Evolutionary conservation across 768 basidiomycete genomes (phyloP).

Genomic region (Auriculariales sp.): DNA sequence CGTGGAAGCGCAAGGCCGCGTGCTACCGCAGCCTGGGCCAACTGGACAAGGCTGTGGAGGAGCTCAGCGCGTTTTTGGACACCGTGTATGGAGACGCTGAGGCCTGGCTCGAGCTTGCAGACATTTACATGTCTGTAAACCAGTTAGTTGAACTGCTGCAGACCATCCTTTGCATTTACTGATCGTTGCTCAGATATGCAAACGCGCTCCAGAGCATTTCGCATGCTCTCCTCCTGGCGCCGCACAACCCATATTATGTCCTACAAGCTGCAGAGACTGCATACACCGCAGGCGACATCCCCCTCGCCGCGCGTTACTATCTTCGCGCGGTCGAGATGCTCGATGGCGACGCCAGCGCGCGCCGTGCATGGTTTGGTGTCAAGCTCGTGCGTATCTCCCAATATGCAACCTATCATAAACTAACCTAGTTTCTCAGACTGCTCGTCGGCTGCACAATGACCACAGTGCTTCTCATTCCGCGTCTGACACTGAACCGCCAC

Average conservation of each 20-base stretch:
- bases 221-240: conserved; percentile 67
- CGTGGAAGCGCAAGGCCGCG: conserved; percentile 78
- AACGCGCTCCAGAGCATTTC: conserved; percentile 60
- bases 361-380: conserved; percentile 65
- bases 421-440: conserved; percentile 8
- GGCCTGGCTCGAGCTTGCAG: conserved; percentile 77
- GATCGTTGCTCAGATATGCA: conserved; percentile 38
- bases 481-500: conserved; percentile 44
- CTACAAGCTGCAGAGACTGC: conserved; percentile 83
- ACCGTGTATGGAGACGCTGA: conserved; percentile 82
- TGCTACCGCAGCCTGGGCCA: conserved; percentile 50
- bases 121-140: conserved; percentile 59
- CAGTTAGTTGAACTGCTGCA: conserved; percentile 35
- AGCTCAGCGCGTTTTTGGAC: conserved; percentile 63
- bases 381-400: conserved; percentile 44
- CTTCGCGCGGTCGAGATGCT: conserved; percentile 69
- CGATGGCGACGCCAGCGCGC: conserved; percentile 34
- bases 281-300: conserved; percentile 61
- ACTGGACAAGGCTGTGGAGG: conserved; percentile 50
- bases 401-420: neutral
- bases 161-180: neutral
- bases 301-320: conserved; percentile 67
- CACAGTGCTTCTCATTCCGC: conserved; percentile 15
- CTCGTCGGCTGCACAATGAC: conserved; percentile 36
- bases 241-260: conserved; percentile 74